phyloP scores from a whole-genome alignment of 2,329 filamentous ascomycete genomes.

The Colletotrichum tamarilloi region DNA sequence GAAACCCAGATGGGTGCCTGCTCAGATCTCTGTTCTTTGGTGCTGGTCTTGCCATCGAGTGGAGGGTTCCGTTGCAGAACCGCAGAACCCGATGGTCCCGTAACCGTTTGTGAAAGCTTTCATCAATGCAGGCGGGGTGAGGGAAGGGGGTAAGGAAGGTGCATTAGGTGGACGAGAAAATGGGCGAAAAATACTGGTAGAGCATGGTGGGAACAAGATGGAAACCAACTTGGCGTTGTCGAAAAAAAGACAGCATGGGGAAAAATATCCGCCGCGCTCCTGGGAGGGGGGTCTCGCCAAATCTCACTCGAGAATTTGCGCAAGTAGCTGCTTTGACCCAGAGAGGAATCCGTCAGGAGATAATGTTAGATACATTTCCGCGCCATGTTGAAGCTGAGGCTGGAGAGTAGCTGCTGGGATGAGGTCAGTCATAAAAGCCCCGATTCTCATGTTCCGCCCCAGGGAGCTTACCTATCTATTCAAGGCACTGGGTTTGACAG shows the following conservation, averaged over 20 bases:
- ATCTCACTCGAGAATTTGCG: neutral
- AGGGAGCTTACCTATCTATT: too few species aligned
- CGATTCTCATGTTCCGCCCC: neutral
- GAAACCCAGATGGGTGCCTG: constrained; percentile 35
- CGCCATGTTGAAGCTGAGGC: neutral
- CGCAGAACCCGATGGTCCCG: constrained; percentile 30
- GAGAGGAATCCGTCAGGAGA: too few species aligned
- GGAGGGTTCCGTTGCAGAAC: constrained; percentile 26
- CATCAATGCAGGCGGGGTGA: constrained; percentile 39
- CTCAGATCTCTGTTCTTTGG: constrained; percentile 50
- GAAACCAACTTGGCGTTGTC: neutral
- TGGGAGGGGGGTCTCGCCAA: neutral
- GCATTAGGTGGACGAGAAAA: neutral
- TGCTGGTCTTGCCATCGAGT: constrained; percentile 37
- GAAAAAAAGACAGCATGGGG: neutral
- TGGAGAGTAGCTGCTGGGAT: neutral
- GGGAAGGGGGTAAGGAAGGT: neutral
- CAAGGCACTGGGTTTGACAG: neutral
- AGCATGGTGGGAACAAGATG: neutral
- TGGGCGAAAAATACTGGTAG: neutral
- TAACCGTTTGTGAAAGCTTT: constrained; percentile 36
- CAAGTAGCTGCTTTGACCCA: neutral
- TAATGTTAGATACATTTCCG: too few species aligned
- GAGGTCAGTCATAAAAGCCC: neutral
- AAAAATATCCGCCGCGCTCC: neutral